phyloP scores from a whole-genome alignment of 768 basidiomycete genomes.

The Flagelloscypha sp. region DNA sequence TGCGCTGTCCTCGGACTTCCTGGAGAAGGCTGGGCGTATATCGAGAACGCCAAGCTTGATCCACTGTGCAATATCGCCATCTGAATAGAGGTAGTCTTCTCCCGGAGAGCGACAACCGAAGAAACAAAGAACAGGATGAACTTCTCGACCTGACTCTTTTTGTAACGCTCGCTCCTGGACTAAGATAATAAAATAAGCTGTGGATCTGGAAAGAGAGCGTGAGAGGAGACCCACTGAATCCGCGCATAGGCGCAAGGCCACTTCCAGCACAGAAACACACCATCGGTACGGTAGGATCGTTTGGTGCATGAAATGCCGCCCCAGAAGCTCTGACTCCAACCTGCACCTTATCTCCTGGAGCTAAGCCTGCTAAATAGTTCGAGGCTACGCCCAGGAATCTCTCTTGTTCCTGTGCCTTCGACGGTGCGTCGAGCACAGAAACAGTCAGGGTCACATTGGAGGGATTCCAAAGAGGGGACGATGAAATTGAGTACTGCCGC shows the following conservation, averaged over 20 bases:
- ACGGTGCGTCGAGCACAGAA: conserved; percentile 31
- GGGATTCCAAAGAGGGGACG: conserved; percentile 37
- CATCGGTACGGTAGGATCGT: conserved; percentile 29
- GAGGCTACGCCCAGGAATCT: conserved; percentile 39
- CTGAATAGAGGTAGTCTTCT: conserved; percentile 34
- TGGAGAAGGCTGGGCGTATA: conserved; percentile 36
- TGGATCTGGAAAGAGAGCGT: too few relatives aligned
- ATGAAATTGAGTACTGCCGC: conserved; percentile 44
- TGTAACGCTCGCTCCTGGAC: conserved; percentile 42
- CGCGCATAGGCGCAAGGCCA: conserved; percentile 42
- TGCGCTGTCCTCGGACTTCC: conserved; percentile 17
- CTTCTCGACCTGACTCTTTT: conserved; percentile 32
- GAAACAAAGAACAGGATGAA: conserved; percentile 34
- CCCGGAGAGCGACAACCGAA: conserved; percentile 37
- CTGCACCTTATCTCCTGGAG: conserved; percentile 33
- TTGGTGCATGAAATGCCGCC: conserved; percentile 35
- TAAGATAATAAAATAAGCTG: too few relatives aligned
- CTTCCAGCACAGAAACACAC: conserved; percentile 40
- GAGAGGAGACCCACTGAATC: too few relatives aligned
- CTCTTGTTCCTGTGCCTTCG: conserved; percentile 23
- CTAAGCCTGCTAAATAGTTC: conserved; percentile 32
- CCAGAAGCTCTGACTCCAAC: conserved; percentile 32
- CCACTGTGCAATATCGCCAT: conserved; percentile 36
- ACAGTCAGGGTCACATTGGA: conserved; percentile 35
- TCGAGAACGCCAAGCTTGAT: conserved; percentile 32